Conservation (phyloP, 2,329 filamentous ascomycete genomes). For the Orbilia ellipsospora region DNA sequence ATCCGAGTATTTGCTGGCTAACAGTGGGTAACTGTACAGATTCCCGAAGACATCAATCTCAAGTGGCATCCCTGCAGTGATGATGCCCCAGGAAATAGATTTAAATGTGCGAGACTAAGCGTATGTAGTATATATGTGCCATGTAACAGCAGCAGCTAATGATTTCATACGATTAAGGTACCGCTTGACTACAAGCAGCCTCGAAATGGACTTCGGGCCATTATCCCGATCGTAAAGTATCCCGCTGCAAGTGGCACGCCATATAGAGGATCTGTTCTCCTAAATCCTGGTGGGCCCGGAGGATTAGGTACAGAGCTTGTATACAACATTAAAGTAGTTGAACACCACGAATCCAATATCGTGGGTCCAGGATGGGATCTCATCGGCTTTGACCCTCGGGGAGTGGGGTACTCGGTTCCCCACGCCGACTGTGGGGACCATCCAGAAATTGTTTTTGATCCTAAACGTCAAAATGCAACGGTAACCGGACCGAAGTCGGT, state of each 20-base stretch:
- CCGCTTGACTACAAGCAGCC: constrained; percentile 66
- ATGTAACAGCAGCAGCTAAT: constrained; percentile 50
- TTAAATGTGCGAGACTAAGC: background rate
- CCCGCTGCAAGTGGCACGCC: constrained; percentile 57
- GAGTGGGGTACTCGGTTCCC: constrained; percentile 33
- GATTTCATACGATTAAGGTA: constrained; percentile 57
- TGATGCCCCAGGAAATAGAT: too few relatives aligned
- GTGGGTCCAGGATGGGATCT: constrained; percentile 42
- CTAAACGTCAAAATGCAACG: constrained; percentile 41
- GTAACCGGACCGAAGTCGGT: too few relatives aligned
- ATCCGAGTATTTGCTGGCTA: too few relatives aligned
- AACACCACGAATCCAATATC: background rate
- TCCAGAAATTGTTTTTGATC: too few relatives aligned
- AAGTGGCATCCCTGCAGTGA: background rate
- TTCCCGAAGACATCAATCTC: constrained; percentile 48
- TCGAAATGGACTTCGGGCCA: constrained; percentile 59
- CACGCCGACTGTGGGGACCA: constrained; percentile 21
- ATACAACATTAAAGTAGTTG: constrained; percentile 41
- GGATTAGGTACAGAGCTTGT: constrained; percentile 63
- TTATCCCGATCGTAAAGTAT: constrained; percentile 34
- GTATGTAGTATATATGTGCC: background rate
- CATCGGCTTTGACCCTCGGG: constrained; percentile 42
- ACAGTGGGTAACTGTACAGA: too few relatives aligned
- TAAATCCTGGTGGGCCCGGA: constrained; percentile 66
- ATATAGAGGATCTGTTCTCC: constrained; percentile 61